phyloP scores from a whole-genome alignment of 2,329 filamentous ascomycete genomes.

The Penicillium janthinellum region DNA sequence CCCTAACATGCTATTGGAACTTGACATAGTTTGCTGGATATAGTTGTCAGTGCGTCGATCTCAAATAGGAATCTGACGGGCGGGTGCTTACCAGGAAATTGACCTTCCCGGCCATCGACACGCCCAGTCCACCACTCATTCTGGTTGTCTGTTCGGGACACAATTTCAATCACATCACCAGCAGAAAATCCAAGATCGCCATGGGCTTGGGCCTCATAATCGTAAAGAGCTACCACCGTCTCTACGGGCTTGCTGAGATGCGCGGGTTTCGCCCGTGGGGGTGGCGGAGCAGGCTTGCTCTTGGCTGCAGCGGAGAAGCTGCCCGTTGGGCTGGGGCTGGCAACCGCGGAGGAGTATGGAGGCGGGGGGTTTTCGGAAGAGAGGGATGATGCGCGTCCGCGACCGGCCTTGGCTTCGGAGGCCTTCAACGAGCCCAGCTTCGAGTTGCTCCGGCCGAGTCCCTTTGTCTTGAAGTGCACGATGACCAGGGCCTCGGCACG shows the following conservation, averaged over 20 bases:
- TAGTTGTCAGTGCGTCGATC: slow-evolving; percentile 8
- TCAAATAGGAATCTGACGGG: not conserved
- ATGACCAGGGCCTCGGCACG: slow-evolving; percentile 84
- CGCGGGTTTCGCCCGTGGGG: slow-evolving; percentile 81
- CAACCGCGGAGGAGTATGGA: slow-evolving; percentile 60
- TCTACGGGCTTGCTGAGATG: slow-evolving; percentile 72
- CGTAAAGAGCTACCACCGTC: slow-evolving; percentile 87
- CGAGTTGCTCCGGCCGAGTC: slow-evolving; percentile 51
- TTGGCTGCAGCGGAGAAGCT: slow-evolving; percentile 62
- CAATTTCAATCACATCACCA: slow-evolving; percentile 87
- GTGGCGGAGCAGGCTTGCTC: slow-evolving; percentile 66
- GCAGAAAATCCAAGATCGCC: slow-evolving; percentile 88
- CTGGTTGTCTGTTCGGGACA: slow-evolving; percentile 78
- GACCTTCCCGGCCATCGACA: slow-evolving; percentile 76
- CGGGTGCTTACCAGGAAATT: slow-evolving; percentile 80
- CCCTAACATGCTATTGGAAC: slow-evolving; percentile 28
- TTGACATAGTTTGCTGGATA: slow-evolving; percentile 42
- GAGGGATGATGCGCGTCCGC: slow-evolving; percentile 44
- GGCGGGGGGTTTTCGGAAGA: slow-evolving; percentile 66
- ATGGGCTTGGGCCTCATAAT: slow-evolving; percentile 93
- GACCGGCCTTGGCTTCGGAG: slow-evolving; percentile 40
- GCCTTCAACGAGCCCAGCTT: slow-evolving; percentile 37
- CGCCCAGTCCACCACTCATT: slow-evolving; percentile 98
- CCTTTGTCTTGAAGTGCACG: slow-evolving; percentile 87
- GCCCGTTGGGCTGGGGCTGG: slow-evolving; percentile 43